phyloP scores from a whole-genome alignment of 768 basidiomycete species.

The Podaxis sp. region DNA sequence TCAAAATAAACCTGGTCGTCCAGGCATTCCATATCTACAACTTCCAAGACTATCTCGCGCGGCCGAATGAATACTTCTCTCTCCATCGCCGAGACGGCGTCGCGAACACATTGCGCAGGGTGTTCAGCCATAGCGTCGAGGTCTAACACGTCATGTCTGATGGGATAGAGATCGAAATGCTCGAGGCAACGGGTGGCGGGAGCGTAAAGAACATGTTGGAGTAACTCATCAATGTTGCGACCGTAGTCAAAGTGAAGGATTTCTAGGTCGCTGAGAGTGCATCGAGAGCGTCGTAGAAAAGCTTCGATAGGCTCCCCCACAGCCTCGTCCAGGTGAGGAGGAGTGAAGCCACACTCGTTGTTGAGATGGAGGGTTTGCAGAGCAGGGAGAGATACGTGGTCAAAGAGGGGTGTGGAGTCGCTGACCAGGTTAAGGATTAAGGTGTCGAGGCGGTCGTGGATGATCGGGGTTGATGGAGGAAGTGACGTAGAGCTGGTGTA shows the following conservation, averaged over 20 bases:
- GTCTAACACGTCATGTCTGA: not conserved
- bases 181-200: not conserved
- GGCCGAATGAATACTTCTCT: too few species aligned
- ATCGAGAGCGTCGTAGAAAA: not conserved
- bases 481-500: not conserved
- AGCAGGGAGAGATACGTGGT: conserved; percentile 3
- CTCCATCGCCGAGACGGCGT: not conserved
- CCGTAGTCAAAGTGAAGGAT: not conserved
- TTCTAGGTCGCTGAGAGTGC: not conserved
- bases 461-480: not conserved
- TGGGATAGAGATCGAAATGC: not conserved
- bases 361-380: not conserved
- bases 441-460: not conserved
- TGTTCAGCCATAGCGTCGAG: not conserved
- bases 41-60: not conserved
- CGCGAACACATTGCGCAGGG: conserved; percentile 5
- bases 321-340: not conserved
- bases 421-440: not conserved
- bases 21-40: not conserved
- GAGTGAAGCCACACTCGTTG: not conserved
- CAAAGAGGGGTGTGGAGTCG: not conserved
- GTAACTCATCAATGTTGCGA: not conserved
- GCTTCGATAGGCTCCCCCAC: conserved; percentile 3
- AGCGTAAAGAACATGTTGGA: not conserved
- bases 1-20: not conserved